These are phyloP conservation scores for Pseudodiploospora longispora DNA, from an alignment of 2,329 filamentous ascomycete genomes.

Conservation along the genomic window DNA sequence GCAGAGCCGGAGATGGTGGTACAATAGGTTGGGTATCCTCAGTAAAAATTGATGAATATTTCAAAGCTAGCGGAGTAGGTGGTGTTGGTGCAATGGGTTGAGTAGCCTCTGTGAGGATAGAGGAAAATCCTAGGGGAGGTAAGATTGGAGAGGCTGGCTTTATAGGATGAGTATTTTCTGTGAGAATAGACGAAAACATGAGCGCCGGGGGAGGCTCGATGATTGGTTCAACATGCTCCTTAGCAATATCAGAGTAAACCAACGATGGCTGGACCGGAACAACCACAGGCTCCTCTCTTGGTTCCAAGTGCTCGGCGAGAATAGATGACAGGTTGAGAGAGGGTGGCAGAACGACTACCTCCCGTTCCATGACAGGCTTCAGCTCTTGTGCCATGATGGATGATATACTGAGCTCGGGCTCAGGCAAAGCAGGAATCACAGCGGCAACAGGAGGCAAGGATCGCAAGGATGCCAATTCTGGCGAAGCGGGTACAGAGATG, in stretches of 20 bases:
- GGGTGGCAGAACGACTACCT: slow-evolving; percentile 4
- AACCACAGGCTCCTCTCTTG: slow-evolving; percentile 20
- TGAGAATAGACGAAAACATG: slow-evolving; percentile 20
- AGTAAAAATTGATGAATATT: slow-evolving; percentile 20
- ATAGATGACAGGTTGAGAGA: slow-evolving; percentile 16
- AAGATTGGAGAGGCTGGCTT: slow-evolving; percentile 6
- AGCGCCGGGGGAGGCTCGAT: slow-evolving; percentile 18
- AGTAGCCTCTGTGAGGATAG: slow-evolving; percentile 16
- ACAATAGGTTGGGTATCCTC: slow-evolving; percentile 28
- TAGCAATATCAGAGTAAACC: slow-evolving; percentile 24
- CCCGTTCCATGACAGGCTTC: slow-evolving; percentile 21
- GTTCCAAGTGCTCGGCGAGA: slow-evolving; percentile 19
- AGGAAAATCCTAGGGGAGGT: slow-evolving; percentile 14
- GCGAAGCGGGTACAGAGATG: slow-evolving; percentile 16
- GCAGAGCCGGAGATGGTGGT: slow-evolving; percentile 14
- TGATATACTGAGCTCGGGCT: slow-evolving; percentile 15
- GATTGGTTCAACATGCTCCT: slow-evolving; percentile 26
- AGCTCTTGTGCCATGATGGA: slow-evolving; percentile 25
- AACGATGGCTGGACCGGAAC: slow-evolving; percentile 15
- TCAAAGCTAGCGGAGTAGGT: slow-evolving; percentile 15
- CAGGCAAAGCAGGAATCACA: slow-evolving; percentile 7
- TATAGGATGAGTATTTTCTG: slow-evolving; percentile 20
- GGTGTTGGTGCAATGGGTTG: slow-evolving; percentile 16
- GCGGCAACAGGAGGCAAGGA: slow-evolving; percentile 6
- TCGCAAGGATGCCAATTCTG: too few relatives aligned